These are phyloP conservation scores for Backusella parvicylindrica DNA, from an alignment of 192 early-diverging fungal species.

Conservation along the genomic window DNA sequence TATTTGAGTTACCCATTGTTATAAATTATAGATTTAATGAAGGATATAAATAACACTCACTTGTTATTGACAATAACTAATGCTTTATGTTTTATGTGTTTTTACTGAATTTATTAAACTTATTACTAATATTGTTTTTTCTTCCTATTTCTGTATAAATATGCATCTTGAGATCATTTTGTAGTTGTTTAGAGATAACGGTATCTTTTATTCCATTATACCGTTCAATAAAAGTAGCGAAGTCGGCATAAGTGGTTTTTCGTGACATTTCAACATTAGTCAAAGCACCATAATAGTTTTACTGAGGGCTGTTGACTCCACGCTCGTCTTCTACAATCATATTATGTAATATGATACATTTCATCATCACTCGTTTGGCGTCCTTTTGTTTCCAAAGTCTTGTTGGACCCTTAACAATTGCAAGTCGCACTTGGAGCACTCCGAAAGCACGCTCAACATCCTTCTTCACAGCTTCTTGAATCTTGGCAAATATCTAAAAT, in stretches of 20 bases:
- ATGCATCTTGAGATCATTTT: background rate
- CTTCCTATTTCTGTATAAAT: background rate
- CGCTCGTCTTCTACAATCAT: background rate
- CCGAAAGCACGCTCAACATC: background rate
- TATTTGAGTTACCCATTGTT: too few species aligned
- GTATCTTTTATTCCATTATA: background rate
- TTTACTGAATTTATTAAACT: background rate
- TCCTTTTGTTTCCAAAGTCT: background rate
- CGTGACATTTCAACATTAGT: background rate
- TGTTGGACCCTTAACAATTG: background rate
- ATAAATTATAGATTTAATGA: background rate
- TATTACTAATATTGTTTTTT: background rate
- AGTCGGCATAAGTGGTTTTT: background rate
- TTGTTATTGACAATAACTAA: background rate
- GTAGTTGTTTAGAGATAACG: background rate
- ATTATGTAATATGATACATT: background rate
- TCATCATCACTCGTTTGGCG: background rate
- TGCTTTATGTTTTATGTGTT: background rate
- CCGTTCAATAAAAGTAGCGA: background rate
- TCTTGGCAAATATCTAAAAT: background rate
- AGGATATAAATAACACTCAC: background rate
- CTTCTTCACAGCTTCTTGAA: background rate
- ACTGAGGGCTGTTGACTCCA: background rate
- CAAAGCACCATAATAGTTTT: background rate
- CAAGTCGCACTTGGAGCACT: background rate